phyloP scores from a whole-genome alignment of 1,284 basidiomycete species.

The Fomitiporia mediterranea region DNA sequence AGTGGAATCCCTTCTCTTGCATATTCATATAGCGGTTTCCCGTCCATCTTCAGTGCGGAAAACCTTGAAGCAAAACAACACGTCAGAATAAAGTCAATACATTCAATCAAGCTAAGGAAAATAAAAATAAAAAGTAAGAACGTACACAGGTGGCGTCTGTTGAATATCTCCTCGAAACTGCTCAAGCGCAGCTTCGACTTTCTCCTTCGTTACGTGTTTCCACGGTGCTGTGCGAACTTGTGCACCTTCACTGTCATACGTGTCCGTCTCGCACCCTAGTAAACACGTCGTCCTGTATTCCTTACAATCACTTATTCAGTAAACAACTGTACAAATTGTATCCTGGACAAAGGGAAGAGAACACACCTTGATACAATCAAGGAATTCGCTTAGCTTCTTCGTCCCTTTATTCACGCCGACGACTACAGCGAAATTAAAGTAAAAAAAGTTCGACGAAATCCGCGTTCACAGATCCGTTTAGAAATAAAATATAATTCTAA shows the following conservation, averaged over 20 bases:
- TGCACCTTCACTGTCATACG: slow-evolving; percentile 88
- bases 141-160: slow-evolving; percentile 90
- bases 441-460: slow-evolving; percentile 14
- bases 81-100: neutral
- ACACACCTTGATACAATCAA: slow-evolving; percentile 86
- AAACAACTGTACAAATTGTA: neutral
- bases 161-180: slow-evolving; percentile 84
- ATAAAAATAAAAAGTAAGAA: slow-evolving; percentile 22
- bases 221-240: slow-evolving; percentile 74
- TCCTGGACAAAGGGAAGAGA: neutral
- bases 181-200: slow-evolving; percentile 68
- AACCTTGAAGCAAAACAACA: slow-evolving; percentile 53
- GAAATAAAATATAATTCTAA: slow-evolving; percentile 1
- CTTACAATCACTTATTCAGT: slow-evolving; percentile 38
- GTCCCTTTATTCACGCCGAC: slow-evolving; percentile 90
- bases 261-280: slow-evolving; percentile 91
- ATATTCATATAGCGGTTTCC: slow-evolving; percentile 94
- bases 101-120: slow-evolving; percentile 19
- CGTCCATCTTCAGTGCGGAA: slow-evolving; percentile 98
- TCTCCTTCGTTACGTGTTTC: slow-evolving; percentile 78
- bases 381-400: slow-evolving; percentile 80
- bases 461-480: too few species aligned
- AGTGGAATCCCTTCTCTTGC: slow-evolving; percentile 87
- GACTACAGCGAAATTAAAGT: slow-evolving; percentile 47
- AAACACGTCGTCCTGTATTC: slow-evolving; percentile 91